Evolutionary conservation across 345 rosid genomes (phyloP).

Genomic region (Eucalyptus guilfoylei): DNA sequence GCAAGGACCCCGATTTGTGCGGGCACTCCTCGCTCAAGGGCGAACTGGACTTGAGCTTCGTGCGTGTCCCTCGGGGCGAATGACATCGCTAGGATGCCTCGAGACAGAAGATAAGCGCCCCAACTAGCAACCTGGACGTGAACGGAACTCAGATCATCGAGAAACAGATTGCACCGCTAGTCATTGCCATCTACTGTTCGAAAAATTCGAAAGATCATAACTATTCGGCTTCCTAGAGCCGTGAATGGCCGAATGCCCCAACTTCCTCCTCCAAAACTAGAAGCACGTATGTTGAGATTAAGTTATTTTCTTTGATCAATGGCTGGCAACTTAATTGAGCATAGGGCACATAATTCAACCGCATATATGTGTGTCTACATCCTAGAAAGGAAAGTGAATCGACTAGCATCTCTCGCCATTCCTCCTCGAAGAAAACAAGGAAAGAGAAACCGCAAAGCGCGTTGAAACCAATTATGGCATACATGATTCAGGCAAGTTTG

Average conservation of each 20-base stretch:
- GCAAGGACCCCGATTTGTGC: conserved; percentile 52
- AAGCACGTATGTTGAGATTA: neutral
- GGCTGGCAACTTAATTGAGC: neutral
- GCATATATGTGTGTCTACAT: neutral
- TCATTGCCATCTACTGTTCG: neutral
- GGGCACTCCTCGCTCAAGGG: conserved; percentile 69
- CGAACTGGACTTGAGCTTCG: conserved; percentile 67
- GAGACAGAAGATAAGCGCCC: conserved; percentile 49
- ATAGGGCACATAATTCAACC: neutral
- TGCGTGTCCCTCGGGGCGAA: conserved; percentile 70
- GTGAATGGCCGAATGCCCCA: neutral
- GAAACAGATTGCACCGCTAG: neutral
- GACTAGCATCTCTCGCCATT: neutral
- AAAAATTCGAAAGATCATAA: neutral
- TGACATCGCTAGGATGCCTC: conserved; percentile 40
- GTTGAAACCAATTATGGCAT: neutral
- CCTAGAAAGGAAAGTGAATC: neutral
- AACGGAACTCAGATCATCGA: neutral
- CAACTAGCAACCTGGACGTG: conserved; percentile 51
- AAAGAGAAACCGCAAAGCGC: neutral
- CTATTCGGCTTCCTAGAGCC: neutral
- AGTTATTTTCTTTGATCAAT: neutral
- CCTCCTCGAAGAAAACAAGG: neutral
- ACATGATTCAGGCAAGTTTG: neutral
- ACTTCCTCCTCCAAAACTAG: neutral